Evolutionary conservation across 2,329 filamentous ascomycete species (phyloP), one percentile per base, ranked within the genome.

Genomic region (Penicillium aurantiogriseum): DNA sequence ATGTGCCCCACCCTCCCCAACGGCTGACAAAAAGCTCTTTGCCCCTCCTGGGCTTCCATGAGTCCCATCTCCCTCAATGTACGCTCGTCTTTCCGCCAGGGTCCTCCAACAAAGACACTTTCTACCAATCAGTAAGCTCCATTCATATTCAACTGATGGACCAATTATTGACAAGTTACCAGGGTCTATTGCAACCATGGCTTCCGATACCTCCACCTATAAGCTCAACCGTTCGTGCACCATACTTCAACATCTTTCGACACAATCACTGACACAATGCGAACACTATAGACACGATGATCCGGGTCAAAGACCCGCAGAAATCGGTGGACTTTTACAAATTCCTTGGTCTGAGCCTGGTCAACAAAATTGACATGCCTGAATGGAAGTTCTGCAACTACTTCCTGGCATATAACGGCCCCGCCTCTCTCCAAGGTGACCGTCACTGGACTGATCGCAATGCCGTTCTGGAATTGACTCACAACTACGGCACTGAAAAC

Each of bases 351-450:
- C 87, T 97, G 84, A 92, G 83, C 71, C 77, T 92, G 61, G 84
- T 97, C 75, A 86, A 90, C 70, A 90, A 92, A 77, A 81, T 94
- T 46, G 81, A 88, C 61, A 90, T 91, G 71, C 89, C 92, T 15
- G 92, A 96, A 59, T 86, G 85, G 75, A 96, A 95, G 72, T 97
- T 97, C 76, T 91, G 94, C 69, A 85, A 97, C 29, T 97, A 97
- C 81, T 97, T 97, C 79, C 83, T 99, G 59, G 92, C 88, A 58
- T 97, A 95, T 78, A 88, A 96, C 72, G 84, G 85, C 33, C 85
- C 91, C 10, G 81, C 84, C 38, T 89, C 93, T 15, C 79, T 85
- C n/a, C 94, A 90, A 10, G 80, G 84, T 56, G 89, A 88, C 68
- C 87, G 87, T 62, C 85, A 88, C 70, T 92, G 88, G 79, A 85